phyloP scores from a whole-genome alignment of 305 asterid species.

The Rubia peregrina region DNA sequence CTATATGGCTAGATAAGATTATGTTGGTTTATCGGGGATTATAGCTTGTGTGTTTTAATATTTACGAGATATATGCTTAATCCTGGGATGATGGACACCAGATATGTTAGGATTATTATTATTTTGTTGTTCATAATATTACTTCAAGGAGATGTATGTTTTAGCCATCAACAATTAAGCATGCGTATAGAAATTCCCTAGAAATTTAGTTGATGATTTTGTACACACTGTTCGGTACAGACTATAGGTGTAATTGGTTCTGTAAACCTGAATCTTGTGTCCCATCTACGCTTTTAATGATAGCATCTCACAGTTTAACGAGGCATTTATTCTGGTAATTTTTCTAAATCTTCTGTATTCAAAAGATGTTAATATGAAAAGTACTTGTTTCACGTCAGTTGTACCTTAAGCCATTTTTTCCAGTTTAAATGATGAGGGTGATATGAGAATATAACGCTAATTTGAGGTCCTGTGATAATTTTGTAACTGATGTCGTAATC shows the following conservation, averaged over 20 bases:
- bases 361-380: not conserved
- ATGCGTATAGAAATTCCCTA: not conserved
- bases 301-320: not conserved
- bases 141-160: not conserved
- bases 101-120: no score
- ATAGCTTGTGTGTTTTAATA: not conserved
- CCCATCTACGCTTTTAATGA: not conserved
- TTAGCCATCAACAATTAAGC: not conserved
- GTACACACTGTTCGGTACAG: not conserved
- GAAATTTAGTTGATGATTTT: not conserved
- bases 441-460: not conserved
- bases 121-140: not conserved
- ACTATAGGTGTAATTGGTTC: not conserved
- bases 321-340: not conserved
- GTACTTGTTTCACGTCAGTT: not conserved
- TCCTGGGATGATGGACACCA: no score
- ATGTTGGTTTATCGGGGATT: not conserved
- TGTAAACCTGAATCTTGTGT: not conserved
- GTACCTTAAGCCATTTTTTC: not conserved
- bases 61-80: not conserved
- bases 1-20: not conserved
- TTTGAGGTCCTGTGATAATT: not conserved
- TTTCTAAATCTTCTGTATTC: no score
- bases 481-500: not conserved
- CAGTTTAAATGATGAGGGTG: not conserved